These are phyloP conservation scores for Annulohypoxylon bovei DNA, from an alignment of 495 filamentous ascomycete genomes.

Conservation along the genomic window DNA sequence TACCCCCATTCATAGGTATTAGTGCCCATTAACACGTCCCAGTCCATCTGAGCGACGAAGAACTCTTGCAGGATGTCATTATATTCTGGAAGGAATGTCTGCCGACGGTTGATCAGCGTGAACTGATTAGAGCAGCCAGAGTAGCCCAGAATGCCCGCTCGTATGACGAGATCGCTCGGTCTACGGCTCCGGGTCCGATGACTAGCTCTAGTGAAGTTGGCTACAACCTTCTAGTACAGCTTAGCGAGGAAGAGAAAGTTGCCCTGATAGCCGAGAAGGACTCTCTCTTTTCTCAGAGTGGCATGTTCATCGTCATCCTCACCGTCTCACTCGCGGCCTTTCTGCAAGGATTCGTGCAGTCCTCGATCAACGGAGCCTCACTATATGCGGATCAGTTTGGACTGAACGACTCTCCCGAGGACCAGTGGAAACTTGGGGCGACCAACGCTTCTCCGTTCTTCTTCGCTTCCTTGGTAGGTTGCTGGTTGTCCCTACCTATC, in stretches of 20 bases:
- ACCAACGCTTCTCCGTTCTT: constrained; percentile 42
- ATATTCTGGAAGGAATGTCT: constrained; percentile 30
- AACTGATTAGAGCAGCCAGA: constrained; percentile 40
- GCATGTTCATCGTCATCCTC: constrained; percentile 44
- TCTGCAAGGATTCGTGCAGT: constrained; percentile 45
- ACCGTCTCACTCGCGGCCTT: constrained; percentile 48
- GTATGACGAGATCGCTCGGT: constrained; percentile 40
- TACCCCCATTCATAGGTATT: not conserved
- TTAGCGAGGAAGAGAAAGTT: constrained; percentile 34
- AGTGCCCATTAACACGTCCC: constrained; percentile 20
- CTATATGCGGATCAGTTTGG: constrained; percentile 27
- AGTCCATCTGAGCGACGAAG: constrained; percentile 43
- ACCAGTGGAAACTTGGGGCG: constrained; percentile 38
- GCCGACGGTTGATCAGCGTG: constrained; percentile 12
- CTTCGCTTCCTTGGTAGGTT: constrained; percentile 42
- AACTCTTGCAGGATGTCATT: constrained; percentile 39
- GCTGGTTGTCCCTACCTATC: constrained; percentile 45
- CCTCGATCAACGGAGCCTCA: constrained; percentile 43
- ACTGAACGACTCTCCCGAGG: constrained; percentile 10
- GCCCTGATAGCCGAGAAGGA: constrained; percentile 45
- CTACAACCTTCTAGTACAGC: constrained; percentile 22
- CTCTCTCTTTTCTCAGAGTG: constrained; percentile 32
- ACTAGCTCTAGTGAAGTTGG: not conserved
- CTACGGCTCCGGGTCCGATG: constrained; percentile 19
- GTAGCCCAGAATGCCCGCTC: constrained; percentile 43